Percentiles rank a stretch among this genome's conserved stretches.
Conservation (phyloP, 1,139 yeast species). For the Kluyveromyces sp. region DNA sequence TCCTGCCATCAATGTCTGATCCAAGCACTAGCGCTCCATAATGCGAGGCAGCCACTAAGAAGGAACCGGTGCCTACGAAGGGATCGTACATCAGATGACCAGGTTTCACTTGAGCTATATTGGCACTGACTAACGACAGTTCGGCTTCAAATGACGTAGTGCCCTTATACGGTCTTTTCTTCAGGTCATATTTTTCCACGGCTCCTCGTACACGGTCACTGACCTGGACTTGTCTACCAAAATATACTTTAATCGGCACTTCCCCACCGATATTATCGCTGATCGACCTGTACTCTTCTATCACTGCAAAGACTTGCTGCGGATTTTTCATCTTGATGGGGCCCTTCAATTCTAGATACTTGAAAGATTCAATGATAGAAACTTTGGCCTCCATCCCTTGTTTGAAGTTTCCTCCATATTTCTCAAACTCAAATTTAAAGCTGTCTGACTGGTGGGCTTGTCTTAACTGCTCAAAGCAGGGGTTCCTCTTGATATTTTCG, state of each 20-base stretch:
- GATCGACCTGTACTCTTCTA: slow-evolving; percentile 58
- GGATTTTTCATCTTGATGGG: slow-evolving; percentile 74
- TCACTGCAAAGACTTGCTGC: slow-evolving; percentile 59
- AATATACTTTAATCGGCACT: slow-evolving; percentile 53
- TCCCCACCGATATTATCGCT: slow-evolving; percentile 47
- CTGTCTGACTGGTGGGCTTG: slow-evolving; percentile 37
- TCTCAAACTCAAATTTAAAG: slow-evolving; percentile 77
- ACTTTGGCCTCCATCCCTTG: slow-evolving; percentile 43
- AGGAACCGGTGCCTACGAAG: slow-evolving; percentile 95
- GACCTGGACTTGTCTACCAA: slow-evolving; percentile 65
- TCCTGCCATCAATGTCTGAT: slow-evolving; percentile 85
- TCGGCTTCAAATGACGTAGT: slow-evolving; percentile 96
- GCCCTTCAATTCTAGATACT: slow-evolving; percentile 67
- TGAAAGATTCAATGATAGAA: slow-evolving; percentile 62
- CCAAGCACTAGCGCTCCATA: slow-evolving; percentile 81
- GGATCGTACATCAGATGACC: slow-evolving; percentile 83
- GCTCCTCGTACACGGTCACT: slow-evolving; percentile 57
- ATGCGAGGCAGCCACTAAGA: slow-evolving; percentile 79
- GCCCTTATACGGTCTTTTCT: slow-evolving; percentile 81
- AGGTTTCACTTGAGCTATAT: slow-evolving; percentile 65
- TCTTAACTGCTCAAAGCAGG: slow-evolving; percentile 17
- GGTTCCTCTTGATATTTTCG: slow-evolving; percentile 38
- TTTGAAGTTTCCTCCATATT: slow-evolving; percentile 51
- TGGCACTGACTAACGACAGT: slow-evolving; percentile 73
- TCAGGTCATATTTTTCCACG: slow-evolving; percentile 73